Evolutionary conservation across 2,329 filamentous ascomycete species (phyloP).

Genomic region (Calycina herbarum): DNA sequence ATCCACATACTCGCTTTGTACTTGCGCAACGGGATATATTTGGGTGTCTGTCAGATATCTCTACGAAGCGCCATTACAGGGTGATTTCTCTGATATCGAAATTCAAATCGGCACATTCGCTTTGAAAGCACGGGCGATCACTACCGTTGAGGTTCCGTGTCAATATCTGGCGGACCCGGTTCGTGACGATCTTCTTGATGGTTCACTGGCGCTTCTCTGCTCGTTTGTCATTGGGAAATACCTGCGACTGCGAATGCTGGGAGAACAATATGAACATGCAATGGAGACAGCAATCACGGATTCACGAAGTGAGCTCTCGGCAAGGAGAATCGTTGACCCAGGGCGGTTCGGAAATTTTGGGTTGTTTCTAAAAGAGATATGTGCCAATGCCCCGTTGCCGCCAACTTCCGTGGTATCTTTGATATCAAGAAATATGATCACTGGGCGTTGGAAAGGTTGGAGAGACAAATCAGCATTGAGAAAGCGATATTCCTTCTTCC

Average conservation of each 20-base stretch:
- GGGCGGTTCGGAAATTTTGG: conserved; percentile 22
- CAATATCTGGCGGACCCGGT: conserved; percentile 18
- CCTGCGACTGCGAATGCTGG: conserved; percentile 30
- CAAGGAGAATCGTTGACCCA: conserved; percentile 22
- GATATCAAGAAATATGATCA: conserved; percentile 34
- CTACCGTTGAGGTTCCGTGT: conserved; percentile 30
- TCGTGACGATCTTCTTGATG: conserved; percentile 16
- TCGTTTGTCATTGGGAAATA: conserved; percentile 32
- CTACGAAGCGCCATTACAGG: conserved; percentile 2
- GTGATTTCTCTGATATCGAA: conserved; percentile 25
- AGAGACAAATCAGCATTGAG: conserved; percentile 24
- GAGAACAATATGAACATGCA: conserved; percentile 33
- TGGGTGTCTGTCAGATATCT: conserved; percentile 27
- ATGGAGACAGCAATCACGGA: conserved; percentile 28
- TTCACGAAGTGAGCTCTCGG: conserved; percentile 23
- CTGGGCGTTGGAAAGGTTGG: conserved; percentile 29
- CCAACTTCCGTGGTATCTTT: conserved; percentile 32
- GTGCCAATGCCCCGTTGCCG: conserved; percentile 32
- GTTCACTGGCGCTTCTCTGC: conserved; percentile 27
- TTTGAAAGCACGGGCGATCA: conserved; percentile 29
- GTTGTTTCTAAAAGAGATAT: conserved; percentile 26
- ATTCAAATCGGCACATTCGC: conserved; percentile 34
- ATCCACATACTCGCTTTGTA: conserved; percentile 29
- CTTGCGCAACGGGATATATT: conserved; percentile 35
- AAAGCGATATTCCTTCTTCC: conserved; percentile 23